A percentile compares a stretch with the other conserved stretches of the same genome.
Evolutionary conservation across 768 basidiomycete species (phyloP).

Genomic region (Polyporus arcularius): DNA sequence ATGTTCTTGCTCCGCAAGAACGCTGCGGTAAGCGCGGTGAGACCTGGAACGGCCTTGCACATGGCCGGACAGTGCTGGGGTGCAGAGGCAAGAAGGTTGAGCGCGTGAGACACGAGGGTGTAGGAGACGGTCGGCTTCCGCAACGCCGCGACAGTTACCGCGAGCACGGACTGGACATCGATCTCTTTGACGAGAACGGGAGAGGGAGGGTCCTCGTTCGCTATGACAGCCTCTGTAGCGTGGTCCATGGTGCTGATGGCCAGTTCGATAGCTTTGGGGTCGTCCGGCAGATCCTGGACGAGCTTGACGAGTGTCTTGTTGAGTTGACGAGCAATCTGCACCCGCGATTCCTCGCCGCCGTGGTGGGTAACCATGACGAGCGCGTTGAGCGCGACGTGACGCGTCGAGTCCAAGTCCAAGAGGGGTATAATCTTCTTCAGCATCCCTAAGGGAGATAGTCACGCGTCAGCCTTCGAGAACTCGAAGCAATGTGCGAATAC

Average conservation of each 20-base stretch:
- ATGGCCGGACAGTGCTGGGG: slow-evolving; percentile 47
- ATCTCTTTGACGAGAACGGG: slow-evolving; percentile 40
- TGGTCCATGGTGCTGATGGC: slow-evolving; percentile 54
- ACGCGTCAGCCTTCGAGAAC: background rate
- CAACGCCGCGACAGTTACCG: slow-evolving; percentile 42
- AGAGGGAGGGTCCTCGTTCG: slow-evolving; percentile 39
- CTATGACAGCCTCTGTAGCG: slow-evolving; percentile 37
- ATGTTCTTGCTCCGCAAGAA: slow-evolving; percentile 58
- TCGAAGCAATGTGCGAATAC: background rate
- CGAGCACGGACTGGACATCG: slow-evolving; percentile 40
- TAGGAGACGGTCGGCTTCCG: slow-evolving; percentile 44
- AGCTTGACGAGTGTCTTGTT: slow-evolving; percentile 44
- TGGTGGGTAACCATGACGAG: slow-evolving; percentile 63
- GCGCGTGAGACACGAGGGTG: slow-evolving; percentile 51
- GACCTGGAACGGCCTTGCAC: slow-evolving; percentile 44
- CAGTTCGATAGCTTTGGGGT: slow-evolving; percentile 50
- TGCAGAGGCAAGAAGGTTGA: slow-evolving; percentile 45
- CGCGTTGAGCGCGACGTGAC: slow-evolving; percentile 55
- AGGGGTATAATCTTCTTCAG: slow-evolving; percentile 58
- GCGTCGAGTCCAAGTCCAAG: slow-evolving; percentile 46
- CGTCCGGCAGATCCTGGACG: slow-evolving; percentile 51
- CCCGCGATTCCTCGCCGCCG: slow-evolving; percentile 50
- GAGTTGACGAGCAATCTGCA: slow-evolving; percentile 48
- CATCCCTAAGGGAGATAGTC: slow-evolving; percentile 41
- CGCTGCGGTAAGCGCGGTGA: slow-evolving; percentile 54